phyloP scores from a whole-genome alignment of 805 yeast species.

The Jamesozyma piceae region DNA sequence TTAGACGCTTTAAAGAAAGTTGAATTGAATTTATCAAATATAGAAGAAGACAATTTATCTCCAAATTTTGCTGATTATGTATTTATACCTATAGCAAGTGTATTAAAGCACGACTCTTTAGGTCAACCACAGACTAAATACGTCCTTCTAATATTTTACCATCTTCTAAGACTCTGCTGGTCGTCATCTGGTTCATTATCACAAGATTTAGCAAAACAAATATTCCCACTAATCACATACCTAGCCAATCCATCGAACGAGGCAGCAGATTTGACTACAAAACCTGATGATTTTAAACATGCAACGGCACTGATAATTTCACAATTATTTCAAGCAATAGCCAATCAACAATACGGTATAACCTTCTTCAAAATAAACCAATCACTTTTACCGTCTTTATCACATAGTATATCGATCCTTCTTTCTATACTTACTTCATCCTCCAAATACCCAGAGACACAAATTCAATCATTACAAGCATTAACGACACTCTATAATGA shows the following conservation, averaged over 20 bases:
- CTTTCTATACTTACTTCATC: constrained; percentile 30
- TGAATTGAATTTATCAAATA: constrained; percentile 10
- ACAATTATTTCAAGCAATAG: constrained; percentile 27
- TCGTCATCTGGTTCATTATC: constrained; percentile 30
- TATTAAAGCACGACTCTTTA: constrained; percentile 41
- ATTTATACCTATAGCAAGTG: constrained; percentile 49
- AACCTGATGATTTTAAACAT: constrained; percentile 16
- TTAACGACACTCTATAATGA: constrained; percentile 30
- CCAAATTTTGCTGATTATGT: constrained; percentile 48
- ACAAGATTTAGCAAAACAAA: constrained; percentile 34
- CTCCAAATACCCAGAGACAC: constrained; percentile 23
- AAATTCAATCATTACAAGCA: constrained; percentile 28
- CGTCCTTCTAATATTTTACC: constrained; percentile 36
- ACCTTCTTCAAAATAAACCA: constrained; percentile 13
- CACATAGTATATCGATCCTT: constrained; percentile 39
- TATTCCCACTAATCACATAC: constrained; percentile 39
- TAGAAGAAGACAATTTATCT: constrained; percentile 20
- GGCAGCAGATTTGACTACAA: constrained; percentile 10
- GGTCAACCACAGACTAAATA: constrained; percentile 40
- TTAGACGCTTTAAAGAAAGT: constrained; percentile 30
- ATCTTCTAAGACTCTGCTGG: constrained; percentile 44
- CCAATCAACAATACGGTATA: constrained; percentile 17
- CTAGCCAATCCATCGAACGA: constrained; percentile 31
- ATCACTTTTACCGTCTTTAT: constrained; percentile 34
- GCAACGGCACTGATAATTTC: constrained; percentile 31